Evolutionary conservation across 2,329 filamentous ascomycete species (phyloP).

Genomic region (Byssoonygena ceratinophila): DNA sequence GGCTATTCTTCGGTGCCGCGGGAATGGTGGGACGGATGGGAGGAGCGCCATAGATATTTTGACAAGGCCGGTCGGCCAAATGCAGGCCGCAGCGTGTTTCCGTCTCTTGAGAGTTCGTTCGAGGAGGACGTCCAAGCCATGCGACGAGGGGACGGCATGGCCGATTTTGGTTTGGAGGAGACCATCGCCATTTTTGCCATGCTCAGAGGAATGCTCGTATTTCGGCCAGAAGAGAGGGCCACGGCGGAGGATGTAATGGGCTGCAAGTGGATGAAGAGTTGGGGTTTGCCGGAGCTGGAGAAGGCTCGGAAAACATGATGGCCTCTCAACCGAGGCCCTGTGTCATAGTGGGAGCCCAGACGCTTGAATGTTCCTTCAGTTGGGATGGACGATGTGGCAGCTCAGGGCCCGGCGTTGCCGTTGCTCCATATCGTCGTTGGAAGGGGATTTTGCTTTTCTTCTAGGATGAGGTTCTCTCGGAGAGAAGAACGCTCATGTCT

Average conservation of each 20-base stretch:
- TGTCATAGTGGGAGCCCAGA: too few relatives aligned
- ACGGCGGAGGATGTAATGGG: conserved; percentile 16
- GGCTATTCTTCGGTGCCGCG: conserved; percentile 20
- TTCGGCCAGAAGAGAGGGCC: conserved; percentile 16
- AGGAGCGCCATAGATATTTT: conserved; percentile 3
- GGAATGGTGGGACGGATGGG: conserved; percentile 16
- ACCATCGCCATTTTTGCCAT: conserved; percentile 15
- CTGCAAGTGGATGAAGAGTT: conserved; percentile 20
- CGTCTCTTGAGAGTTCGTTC: conserved; percentile 1
- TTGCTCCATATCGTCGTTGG: too few relatives aligned
- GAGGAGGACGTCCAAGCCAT: conserved; percentile 9
- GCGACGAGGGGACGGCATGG: neutral
- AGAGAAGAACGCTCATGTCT: too few relatives aligned
- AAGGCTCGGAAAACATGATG: too few relatives aligned
- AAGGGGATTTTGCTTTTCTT: too few relatives aligned
- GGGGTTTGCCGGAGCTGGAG: conserved; percentile 12
- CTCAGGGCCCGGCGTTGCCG: too few relatives aligned
- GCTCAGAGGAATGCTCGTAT: conserved; percentile 18
- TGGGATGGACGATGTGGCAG: too few relatives aligned
- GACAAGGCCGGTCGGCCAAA: conserved; percentile 14
- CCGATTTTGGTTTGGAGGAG: conserved; percentile 12
- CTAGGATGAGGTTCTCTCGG: too few relatives aligned
- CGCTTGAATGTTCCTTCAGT: too few relatives aligned
- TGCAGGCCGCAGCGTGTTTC: conserved; percentile 5
- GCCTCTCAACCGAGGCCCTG: too few relatives aligned